Evolutionary conservation across 1,284 basidiomycete genomes (phyloP), one percentile per base, ranked within the genome.

Genomic region (Cryptococcus sp.): DNA sequence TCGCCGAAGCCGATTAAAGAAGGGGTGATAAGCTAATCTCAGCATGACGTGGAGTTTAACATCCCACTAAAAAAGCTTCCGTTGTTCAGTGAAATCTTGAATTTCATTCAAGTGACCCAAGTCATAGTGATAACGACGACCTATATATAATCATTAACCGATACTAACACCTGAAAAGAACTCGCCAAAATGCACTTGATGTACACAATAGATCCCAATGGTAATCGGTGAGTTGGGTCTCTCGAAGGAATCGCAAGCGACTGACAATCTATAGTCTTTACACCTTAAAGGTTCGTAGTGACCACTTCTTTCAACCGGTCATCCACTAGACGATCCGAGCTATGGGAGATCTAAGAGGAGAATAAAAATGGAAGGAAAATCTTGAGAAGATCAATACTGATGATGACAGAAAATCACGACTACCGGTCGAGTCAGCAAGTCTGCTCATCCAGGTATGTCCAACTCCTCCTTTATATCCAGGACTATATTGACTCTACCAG

Each of bases 401-500:
- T 52, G 34, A 37, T 41, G 11, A 46, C 49, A 94, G 91, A 97
- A 96, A 87, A 68, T 83, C 47, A 91, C 88, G 13, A 82, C 86
- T 50, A 80, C 79, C 35, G 90, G 90, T 50, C 86, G 85, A 78
- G 83, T 90, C 62, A 90, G 90, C 49, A 94, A 91, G 79, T 93
- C 90, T 58, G 93, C 93, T 8, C 93, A 97, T 77, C 93, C 92
- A 76, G 91, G 90, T 93, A 73, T 66, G 82, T 74, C 38, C 30
- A 2, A n/a, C 13, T 46, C 15, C 30, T 52, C 46, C 37, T 55
- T 23, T 50, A 42, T 5, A 32, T 4, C 23, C 30, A 15, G 34
- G 49, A 15, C 37, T 44, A 10, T 45, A 44, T 49, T 5, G n/a
- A 11, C 5, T 43, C n/a, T 67, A 23, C 23, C 23, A 93, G 92